Base-by-base conservation (phyloP, 495 filamentous ascomycete species). In the Talaromyces adpressus region DNA sequence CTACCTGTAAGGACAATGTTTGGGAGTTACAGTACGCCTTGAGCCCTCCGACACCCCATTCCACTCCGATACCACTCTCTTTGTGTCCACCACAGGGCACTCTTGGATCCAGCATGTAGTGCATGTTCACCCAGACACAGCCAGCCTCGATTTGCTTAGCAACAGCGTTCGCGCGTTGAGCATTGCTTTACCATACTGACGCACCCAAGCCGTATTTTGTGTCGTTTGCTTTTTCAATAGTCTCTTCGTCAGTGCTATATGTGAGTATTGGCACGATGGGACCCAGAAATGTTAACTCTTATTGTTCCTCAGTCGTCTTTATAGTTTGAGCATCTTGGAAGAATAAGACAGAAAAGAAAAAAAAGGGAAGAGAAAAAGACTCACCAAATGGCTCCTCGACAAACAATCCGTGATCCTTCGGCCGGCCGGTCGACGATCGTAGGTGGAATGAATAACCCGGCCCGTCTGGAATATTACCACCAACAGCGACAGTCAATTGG, bases 31-130 rank as follows among this genome's bases (percentile, higher is more conserved):
- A 79, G 67, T 84, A 90, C n/a, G 73, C 73, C 64, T 85, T 71
- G 65, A 89, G 66, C 2, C 87, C 87, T 60, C 79, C 78, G 59
- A 78, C 72, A 2, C 83, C 83, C 73, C 85, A 83, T 72, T 89
- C 88, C n/a, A 81, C 81, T 3, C 87, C 87, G 62, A 87, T 83
- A 1, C 88, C 88, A 63, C 79, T 84, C 63, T 86, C 78, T 78
- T 89, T 89, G 69, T 85, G 81, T 3, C 32, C 32, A 34, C 32
- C 32, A 34, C 32, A 34, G 32, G 32, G 32, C 32, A 34, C 8
- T 34, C 32, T 34, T 34, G 32, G 32, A 34, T 34, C 32, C 9
- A 34, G 32, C 32, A 34, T 3, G 32, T 34, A 34, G 32, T 34
- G 32, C 32, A 34, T 34, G 11, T 34, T 34, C 6, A 34, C 32